phyloP scores from a whole-genome alignment of 2,329 filamentous ascomycete genomes.

The Cytospora schulzeri region DNA sequence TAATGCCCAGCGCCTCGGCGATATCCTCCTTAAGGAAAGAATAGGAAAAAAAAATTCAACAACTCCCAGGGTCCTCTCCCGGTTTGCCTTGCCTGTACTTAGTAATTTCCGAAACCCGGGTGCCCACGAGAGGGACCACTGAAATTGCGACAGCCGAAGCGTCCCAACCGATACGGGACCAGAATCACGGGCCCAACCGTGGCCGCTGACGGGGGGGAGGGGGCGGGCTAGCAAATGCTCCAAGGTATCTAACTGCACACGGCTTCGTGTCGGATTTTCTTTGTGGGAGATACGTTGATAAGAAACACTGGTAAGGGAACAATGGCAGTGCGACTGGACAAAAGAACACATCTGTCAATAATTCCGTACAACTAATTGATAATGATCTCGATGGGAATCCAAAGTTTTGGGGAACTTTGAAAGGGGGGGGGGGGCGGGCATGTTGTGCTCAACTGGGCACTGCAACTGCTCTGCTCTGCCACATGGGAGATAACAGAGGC shows the following conservation, averaged over 20 bases:
- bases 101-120: conserved; percentile 11
- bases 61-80: conserved; percentile 14
- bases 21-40: conserved; percentile 1
- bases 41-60: background rate
- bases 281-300: conserved; percentile 12
- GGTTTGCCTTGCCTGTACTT: background rate
- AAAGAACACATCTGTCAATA: background rate
- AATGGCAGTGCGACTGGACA: conserved; percentile 10
- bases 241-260: conserved; percentile 7
- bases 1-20: conserved; percentile 9
- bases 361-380: background rate
- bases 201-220: no score
- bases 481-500: no score
- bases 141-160: background rate
- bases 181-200: background rate
- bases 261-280: conserved; percentile 5
- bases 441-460: no score
- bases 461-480: no score
- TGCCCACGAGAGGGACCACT: conserved; percentile 10
- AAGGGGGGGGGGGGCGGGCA: no score
- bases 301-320: background rate
- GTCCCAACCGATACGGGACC: background rate
- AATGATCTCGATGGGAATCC: no score
- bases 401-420: no score
- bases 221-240: background rate